phyloP scores from a whole-genome alignment of 1,139 yeast genomes.

The Geotrichum klebahnii region DNA sequence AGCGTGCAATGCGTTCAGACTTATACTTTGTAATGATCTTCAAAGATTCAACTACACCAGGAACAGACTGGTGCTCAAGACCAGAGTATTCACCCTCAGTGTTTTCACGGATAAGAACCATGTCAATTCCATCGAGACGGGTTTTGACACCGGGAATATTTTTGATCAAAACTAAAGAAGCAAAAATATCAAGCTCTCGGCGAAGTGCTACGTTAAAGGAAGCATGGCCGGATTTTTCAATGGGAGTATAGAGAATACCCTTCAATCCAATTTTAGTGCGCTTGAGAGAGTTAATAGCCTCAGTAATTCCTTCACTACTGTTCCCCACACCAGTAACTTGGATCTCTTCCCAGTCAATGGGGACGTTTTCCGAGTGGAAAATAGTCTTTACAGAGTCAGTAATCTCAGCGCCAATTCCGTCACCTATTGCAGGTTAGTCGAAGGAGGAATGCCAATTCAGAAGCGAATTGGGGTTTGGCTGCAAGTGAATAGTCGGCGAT shows the following conservation, averaged over 20 bases:
- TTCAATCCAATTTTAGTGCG: constrained; percentile 96
- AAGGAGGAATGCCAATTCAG: no score
- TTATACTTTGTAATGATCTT: constrained; percentile 92
- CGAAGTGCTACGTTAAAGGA: constrained; percentile 94
- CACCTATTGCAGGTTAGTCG: no score
- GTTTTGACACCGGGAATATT: constrained; percentile 92
- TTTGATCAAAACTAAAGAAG: constrained; percentile 88
- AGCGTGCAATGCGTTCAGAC: constrained; percentile 95
- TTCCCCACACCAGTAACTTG: constrained; percentile 75
- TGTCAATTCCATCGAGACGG: constrained; percentile 81
- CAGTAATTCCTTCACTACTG: constrained; percentile 60
- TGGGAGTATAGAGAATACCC: constrained; percentile 92
- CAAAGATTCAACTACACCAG: constrained; percentile 95
- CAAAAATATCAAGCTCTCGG: constrained; percentile 92
- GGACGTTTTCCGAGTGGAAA: constrained; percentile 79
- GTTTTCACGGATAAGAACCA: constrained; percentile 95
- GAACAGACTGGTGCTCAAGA: constrained; percentile 93
- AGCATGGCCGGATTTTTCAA: constrained; percentile 64
- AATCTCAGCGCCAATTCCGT: constrained; percentile 96
- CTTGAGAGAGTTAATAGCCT: constrained; percentile 86
- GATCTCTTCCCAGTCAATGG: constrained; percentile 91
- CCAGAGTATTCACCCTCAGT: constrained; percentile 98
- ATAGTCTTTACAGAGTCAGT: constrained; percentile 90
- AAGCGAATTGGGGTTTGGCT: no score
- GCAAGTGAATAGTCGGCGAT: no score